Conservation (phyloP, 257 asterid species). For the Gynochthodes officinalis region DNA sequence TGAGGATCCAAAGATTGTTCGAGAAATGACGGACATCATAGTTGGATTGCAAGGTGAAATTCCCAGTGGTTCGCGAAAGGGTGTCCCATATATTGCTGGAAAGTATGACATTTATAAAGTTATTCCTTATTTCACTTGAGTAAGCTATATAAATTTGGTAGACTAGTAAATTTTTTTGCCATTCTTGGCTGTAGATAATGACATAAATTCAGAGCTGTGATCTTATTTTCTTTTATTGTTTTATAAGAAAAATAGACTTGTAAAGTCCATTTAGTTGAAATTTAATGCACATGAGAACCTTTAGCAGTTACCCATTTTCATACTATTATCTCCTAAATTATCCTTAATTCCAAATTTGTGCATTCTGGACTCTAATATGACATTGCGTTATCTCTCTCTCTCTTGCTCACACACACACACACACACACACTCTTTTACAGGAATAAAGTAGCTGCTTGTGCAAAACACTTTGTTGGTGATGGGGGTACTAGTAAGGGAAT, state of each 20-base stretch:
- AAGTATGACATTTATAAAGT: conserved; percentile 37
- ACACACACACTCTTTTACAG: conserved; percentile 35
- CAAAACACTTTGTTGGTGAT: conserved; percentile 93
- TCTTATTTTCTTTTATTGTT: background rate
- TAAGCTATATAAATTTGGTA: background rate
- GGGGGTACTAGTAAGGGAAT: conserved; percentile 82
- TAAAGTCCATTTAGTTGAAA: background rate
- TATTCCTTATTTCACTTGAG: conserved; percentile 16
- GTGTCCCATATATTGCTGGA: conserved; percentile 76
- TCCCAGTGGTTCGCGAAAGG: conserved; percentile 62
- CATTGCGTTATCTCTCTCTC: background rate
- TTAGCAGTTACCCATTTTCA: background rate
- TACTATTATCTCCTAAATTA: background rate
- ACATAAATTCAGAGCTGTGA: background rate
- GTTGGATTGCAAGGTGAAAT: conserved; percentile 84
- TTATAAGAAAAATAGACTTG: background rate
- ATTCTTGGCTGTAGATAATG: background rate
- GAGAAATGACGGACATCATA: conserved; percentile 80
- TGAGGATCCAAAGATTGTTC: conserved; percentile 79
- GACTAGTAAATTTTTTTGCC: background rate
- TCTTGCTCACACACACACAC: too few relatives aligned
- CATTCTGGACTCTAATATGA: background rate
- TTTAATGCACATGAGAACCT: conserved; percentile 1
- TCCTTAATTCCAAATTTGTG: background rate
- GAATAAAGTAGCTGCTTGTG: conserved; percentile 91